phyloP scores from a whole-genome alignment of 495 filamentous ascomycete species.

The Aspergillus cavernicola region DNA sequence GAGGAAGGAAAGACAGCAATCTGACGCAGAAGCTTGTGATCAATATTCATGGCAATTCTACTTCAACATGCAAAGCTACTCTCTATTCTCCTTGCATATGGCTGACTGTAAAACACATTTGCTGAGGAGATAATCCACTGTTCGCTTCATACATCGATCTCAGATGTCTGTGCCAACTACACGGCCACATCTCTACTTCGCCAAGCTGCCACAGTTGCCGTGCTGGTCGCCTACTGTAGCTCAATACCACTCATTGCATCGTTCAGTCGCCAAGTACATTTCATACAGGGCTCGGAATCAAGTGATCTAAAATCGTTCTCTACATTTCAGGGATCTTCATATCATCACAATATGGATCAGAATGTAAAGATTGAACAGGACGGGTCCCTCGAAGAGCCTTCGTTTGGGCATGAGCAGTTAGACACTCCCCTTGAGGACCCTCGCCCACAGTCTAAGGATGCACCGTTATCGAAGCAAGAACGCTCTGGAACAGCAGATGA shows the following conservation, averaged over 20 bases:
- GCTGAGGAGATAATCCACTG: neutral
- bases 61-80: neutral
- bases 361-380: conserved; percentile 6
- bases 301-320: neutral
- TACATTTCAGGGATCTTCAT: neutral
- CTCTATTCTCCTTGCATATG: neutral
- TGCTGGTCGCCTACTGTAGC: neutral
- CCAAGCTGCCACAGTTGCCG: neutral
- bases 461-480: neutral
- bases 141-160: neutral
- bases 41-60: neutral
- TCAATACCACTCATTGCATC: neutral
- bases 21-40: neutral
- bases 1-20: neutral
- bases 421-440: neutral
- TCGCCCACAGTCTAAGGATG: neutral
- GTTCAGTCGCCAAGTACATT: neutral
- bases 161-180: neutral
- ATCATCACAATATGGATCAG: conserved; percentile 1
- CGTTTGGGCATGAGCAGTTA: neutral
- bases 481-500: conserved; percentile 33
- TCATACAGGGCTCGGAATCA: neutral
- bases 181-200: neutral
- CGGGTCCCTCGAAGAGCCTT: neutral
- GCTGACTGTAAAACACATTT: neutral